These are phyloP conservation scores for Termitomyces sp. DNA, from an alignment of 768 basidiomycete genomes.

Conservation along the genomic window DNA sequence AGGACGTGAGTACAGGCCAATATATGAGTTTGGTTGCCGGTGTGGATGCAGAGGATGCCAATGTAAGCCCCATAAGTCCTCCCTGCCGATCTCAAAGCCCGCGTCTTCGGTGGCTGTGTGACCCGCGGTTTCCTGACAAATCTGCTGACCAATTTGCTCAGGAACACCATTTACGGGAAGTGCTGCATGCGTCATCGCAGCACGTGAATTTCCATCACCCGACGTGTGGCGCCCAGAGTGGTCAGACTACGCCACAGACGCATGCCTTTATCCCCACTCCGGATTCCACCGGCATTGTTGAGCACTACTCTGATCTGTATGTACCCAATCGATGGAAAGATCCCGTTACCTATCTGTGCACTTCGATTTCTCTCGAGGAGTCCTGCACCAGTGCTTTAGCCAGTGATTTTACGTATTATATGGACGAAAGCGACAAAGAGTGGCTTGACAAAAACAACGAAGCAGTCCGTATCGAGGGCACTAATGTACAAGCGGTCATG, in stretches of 20 bases:
- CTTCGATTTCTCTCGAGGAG: constrained; percentile 85
- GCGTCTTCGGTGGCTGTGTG: constrained; percentile 40
- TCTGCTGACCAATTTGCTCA: constrained; percentile 32
- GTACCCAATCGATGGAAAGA: constrained; percentile 69
- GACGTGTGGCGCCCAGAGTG: neutral
- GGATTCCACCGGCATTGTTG: constrained; percentile 75
- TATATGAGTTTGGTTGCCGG: constrained; percentile 73
- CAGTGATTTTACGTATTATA: constrained; percentile 80
- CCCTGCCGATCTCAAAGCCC: constrained; percentile 32
- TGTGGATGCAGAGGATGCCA: constrained; percentile 90
- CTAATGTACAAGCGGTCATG: neutral
- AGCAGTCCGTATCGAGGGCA: constrained; percentile 52
- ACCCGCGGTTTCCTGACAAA: constrained; percentile 47
- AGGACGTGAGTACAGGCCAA: constrained; percentile 75
- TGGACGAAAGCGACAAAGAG: constrained; percentile 94
- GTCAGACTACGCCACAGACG: constrained; percentile 19
- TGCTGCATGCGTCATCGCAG: constrained; percentile 34
- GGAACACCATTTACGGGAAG: constrained; percentile 52
- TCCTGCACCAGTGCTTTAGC: constrained; percentile 51
- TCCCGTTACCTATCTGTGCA: constrained; percentile 70
- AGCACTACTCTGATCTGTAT: constrained; percentile 76
- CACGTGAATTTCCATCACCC: constrained; percentile 16
- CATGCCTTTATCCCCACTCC: constrained; percentile 89
- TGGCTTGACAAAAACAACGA: constrained; percentile 94
- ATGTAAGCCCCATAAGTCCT: constrained; percentile 57